Conservation (phyloP, 2,329 filamentous ascomycete genomes). For the Alternaria sp. region DNA sequence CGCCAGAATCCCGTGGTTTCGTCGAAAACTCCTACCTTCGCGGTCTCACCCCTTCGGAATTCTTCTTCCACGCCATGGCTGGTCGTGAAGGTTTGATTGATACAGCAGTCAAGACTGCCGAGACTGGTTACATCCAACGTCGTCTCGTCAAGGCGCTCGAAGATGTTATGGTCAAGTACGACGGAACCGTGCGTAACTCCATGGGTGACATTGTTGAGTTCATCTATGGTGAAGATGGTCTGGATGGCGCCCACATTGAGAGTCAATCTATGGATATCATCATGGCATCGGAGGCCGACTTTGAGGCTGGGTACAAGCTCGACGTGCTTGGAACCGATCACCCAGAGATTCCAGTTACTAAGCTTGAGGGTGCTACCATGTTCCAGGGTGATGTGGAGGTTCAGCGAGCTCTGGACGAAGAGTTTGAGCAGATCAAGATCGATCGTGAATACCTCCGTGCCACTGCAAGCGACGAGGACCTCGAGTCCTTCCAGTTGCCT, state of each 20-base stretch:
- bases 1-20: constrained; percentile 93
- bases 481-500: constrained; percentile 88
- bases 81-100: constrained; percentile 99
- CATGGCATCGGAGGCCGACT: constrained; percentile 77
- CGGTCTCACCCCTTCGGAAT: constrained; percentile 92
- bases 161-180: constrained; percentile 97
- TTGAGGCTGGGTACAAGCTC: constrained; percentile 82
- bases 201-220: constrained; percentile 97
- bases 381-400: constrained; percentile 87
- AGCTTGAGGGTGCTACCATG: constrained; percentile 86
- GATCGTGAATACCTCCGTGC: constrained; percentile 79
- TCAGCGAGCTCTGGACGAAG: constrained; percentile 85
- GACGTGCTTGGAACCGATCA: constrained; percentile 82
- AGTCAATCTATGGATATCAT: constrained; percentile 90
- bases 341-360: constrained; percentile 69
- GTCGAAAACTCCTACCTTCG: constrained; percentile 98
- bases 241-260: constrained; percentile 93
- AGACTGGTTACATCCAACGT: constrained; percentile 98
- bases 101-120: constrained; percentile 98
- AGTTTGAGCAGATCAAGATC: constrained; percentile 80
- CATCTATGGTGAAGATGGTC: constrained; percentile 94
- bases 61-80: constrained; percentile 99
- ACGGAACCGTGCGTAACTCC: constrained; percentile 96
- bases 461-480: constrained; percentile 72
- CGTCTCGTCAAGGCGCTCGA: constrained; percentile 97